Percentiles rank a stretch among this genome's conserved stretches.
phyloP scores from a whole-genome alignment of 257 asterid genomes.

The Verbena officinalis region DNA sequence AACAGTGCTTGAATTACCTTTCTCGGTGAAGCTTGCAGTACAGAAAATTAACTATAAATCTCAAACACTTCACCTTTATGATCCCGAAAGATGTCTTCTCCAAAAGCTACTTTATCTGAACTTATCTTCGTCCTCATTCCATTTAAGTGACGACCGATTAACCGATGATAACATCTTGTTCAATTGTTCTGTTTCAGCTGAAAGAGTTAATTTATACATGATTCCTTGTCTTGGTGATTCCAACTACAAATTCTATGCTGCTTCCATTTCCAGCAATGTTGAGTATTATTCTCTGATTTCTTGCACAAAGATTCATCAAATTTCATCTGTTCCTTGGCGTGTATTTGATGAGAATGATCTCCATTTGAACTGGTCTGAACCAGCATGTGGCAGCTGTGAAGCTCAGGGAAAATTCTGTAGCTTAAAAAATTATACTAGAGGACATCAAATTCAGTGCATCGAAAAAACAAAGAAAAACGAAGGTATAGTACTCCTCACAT shows the following conservation, averaged over 20 bases:
- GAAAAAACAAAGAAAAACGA: neutral
- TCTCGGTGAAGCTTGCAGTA: slow-evolving; percentile 31
- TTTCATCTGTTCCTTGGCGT: slow-evolving; percentile 30
- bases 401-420: slow-evolving; percentile 32
- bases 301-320: slow-evolving; percentile 39
- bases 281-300: slow-evolving; percentile 13
- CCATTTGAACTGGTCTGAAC: slow-evolving; percentile 46
- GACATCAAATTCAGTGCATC: slow-evolving; percentile 20
- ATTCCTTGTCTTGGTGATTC: slow-evolving; percentile 41
- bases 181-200: slow-evolving; percentile 42
- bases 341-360: neutral
- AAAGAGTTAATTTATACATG: neutral
- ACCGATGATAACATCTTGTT: slow-evolving; percentile 33
- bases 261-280: too few species aligned
- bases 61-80: slow-evolving; percentile 15
- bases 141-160: neutral
- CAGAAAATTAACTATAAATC: slow-evolving; percentile 21
- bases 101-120: slow-evolving; percentile 1
- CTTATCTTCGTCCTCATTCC: slow-evolving; percentile 33
- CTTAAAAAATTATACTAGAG: slow-evolving; percentile 15
- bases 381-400: slow-evolving; percentile 55
- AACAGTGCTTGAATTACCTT: slow-evolving; percentile 33
- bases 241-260: slow-evolving; percentile 27
- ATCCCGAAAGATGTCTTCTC: slow-evolving; percentile 21
- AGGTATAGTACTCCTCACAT: slow-evolving; percentile 29